Base-by-base conservation (phyloP, 306 rosid genomes). In the Prunus armeniaca region DNA sequence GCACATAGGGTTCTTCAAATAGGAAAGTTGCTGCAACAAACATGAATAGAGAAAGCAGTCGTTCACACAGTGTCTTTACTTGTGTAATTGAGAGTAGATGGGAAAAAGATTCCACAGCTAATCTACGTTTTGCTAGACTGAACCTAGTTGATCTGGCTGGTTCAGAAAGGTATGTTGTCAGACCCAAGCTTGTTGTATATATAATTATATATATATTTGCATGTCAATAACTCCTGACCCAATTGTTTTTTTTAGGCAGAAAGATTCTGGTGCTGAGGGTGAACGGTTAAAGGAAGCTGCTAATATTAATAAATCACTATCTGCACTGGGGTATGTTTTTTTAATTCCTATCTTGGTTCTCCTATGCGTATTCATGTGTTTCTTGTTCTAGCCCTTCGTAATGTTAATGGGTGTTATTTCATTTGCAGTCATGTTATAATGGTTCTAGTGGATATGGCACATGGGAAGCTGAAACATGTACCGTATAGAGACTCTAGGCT, bases 271-370 rank as follows among this genome's bases (percentile, higher is more conserved):
- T 63, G 99, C 96, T 67, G 99, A 95, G 86, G 99, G 99, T n/a
- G 99, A 95, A 87, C 97, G 99, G 28, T 84, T 95, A 75, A 95
- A 91, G 88, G 99, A 95, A 86, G 99, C 99, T 8, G 99, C 99
- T 62, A 95, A 71, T 77, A 95, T 95, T 64, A 95, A 95, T 82
- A 95, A 90, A 81, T 95, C 99, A 43, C 76, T 95, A 76, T 95
- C 99, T 66, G 92, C 99, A 67, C 87, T 95, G 72, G 99, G 99
- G 99, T 95, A 82, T 25, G 61, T 77, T 45, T 71, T 52, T 72
- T 74, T 19, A 32, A 9, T 32, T 19, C 30, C 60, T 38, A 28
- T 75, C 60, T 55, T 71, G 77, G 64, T 56, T 56, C 54, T 64
- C 67, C 41, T 47, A 46, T 13, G 52, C 15, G 60, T 67, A 4